Evolutionary conservation across 148 eudicot species (phyloP).

Genomic region (Chenopodium album): DNA sequence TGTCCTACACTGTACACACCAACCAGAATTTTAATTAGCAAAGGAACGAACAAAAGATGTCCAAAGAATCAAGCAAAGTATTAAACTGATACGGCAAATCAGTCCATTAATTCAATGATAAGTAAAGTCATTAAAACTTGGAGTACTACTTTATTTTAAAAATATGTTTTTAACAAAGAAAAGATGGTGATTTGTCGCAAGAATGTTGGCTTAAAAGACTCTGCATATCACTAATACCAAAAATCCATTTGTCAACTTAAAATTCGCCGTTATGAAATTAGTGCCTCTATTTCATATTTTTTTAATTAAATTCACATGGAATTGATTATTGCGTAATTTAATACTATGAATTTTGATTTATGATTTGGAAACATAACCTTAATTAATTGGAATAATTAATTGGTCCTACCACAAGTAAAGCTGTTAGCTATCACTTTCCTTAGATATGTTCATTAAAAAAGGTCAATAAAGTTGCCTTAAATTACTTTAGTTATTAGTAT

Average conservation of each 20-base stretch:
- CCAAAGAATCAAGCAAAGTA: background rate
- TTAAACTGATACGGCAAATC: background rate
- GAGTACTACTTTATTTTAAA: too few species aligned
- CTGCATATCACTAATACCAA: slow-evolving; percentile 5
- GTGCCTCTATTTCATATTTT: background rate
- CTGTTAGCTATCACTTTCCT: background rate
- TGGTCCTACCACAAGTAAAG: background rate
- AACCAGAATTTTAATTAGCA: background rate
- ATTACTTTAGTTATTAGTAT: background rate
- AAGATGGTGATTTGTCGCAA: background rate
- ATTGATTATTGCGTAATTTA: background rate
- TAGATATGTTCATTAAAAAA: background rate
- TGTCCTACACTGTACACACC: background rate
- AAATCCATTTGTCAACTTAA: slow-evolving; percentile 3
- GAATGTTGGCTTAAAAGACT: slow-evolving; percentile 18
- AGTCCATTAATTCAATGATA: background rate
- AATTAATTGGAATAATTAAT: too few species aligned
- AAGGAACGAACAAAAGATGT: background rate
- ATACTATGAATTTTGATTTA: too few species aligned
- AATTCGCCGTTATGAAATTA: background rate
- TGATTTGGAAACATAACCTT: background rate
- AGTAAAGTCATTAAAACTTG: background rate
- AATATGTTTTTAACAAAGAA: too few species aligned
- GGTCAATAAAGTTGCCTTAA: background rate
- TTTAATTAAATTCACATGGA: background rate